Conservation (phyloP, 2,329 filamentous ascomycete genomes). For the Aotearoamyces nothofagi region DNA sequence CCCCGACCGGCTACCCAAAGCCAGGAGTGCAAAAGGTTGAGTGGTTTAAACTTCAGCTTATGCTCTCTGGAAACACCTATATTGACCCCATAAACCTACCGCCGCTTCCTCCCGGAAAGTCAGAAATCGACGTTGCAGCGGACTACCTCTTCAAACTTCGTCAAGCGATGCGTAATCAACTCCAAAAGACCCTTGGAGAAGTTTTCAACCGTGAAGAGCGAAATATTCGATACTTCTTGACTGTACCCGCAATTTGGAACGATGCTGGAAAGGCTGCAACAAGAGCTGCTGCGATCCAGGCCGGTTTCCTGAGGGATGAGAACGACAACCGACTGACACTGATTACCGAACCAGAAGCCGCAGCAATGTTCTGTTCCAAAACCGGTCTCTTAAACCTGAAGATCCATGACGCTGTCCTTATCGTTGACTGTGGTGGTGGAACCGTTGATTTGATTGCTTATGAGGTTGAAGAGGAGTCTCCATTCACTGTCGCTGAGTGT, state of each 20-base stretch:
- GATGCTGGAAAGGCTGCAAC: conserved; percentile 96
- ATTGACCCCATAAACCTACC: conserved; percentile 98
- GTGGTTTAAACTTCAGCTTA: conserved; percentile 99
- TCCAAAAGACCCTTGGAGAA: conserved; percentile 92
- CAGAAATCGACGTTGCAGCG: conserved; percentile 97
- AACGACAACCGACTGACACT: conserved; percentile 93
- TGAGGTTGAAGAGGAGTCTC: conserved; percentile 93
- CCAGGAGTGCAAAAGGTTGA: conserved; percentile 96
- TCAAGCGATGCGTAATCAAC: conserved; percentile 87
- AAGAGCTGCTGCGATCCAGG: conserved; percentile 88
- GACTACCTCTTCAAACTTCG: conserved; percentile 98
- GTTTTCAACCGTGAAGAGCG: conserved; percentile 97
- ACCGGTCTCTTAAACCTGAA: conserved; percentile 91
- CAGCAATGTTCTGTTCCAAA: conserved; percentile 95
- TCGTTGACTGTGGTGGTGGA: conserved; percentile 95
- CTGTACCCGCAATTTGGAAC: conserved; percentile 99
- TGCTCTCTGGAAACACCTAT: conserved; percentile 97
- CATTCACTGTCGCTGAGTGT: conserved; percentile 93
- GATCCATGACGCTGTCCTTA: conserved; percentile 94
- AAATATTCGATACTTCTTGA: conserved; percentile 95
- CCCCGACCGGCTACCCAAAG: conserved; percentile 94
- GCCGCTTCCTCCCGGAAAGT: conserved; percentile 92
- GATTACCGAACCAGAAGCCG: conserved; percentile 91
- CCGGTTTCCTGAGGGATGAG: conserved; percentile 89
- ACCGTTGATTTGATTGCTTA: conserved; percentile 98